Evolutionary conservation across 148 eudicot genomes (phyloP), one percentile per base, ranked within the genome.

Genomic region (Chenopodium suecicum): DNA sequence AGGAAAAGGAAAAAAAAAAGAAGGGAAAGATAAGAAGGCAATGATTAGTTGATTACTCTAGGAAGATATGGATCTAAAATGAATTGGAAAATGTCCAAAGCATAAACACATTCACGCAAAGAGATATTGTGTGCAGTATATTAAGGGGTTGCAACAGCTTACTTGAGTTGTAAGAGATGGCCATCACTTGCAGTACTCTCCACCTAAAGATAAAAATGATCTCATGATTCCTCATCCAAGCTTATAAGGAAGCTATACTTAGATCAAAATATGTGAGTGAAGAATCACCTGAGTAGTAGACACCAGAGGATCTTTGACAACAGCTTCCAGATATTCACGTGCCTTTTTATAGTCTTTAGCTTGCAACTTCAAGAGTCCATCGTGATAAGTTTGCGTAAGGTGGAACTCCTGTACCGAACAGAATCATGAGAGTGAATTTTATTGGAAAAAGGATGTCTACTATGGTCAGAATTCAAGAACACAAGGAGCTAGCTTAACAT

Each of bases 91-190:
- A 56, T 5, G 1, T 0, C 17, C 22, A 56, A 47, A 60, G 41
- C 77, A 75, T 54, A 75, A 75, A 67, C 74, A 83, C 3, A 65
- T 34, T 34, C 41, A 48, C 58, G 34, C 25, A 70, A 27, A 60
- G 50, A 70, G 58, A n/a, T 34, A 16, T 58, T 34, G 77, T 37
- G 44, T 62, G n/a, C 37, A 29, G 22, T 10, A 22, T 76, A 78
- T 19, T 20, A 54, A 16, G 27, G 34, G 14, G 22, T 68, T 44
- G 84, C 22, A 37, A 78, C 11, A 46, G 31, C 84, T 84, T 81
- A 96, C 99, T 94, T 96, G 84, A 96, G 98, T 80, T 96, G 99
- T 87, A 94, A 83, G 74, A 92, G 94, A 90, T 96, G 99, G 70
- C 94, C 90, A 77, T 94, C 97, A 75, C 95, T 91, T 72, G 90